phyloP scores from a whole-genome alignment of 2,329 filamentous ascomycete genomes.

The Cercospora berteroae region DNA sequence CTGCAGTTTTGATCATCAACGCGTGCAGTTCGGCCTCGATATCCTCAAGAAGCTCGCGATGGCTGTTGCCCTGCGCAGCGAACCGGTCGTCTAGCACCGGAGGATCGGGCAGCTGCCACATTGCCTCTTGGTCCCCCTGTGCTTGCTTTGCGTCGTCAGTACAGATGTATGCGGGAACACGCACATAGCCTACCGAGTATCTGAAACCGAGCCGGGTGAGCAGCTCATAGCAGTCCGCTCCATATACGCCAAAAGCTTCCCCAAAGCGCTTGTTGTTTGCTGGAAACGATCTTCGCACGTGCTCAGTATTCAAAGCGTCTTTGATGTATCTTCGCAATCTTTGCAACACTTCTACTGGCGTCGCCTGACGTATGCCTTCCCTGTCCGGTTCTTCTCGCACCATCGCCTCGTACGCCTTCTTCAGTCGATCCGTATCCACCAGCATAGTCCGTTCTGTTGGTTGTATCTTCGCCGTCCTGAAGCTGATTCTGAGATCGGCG shows the following conservation, averaged over 20 bases:
- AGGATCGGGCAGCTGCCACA: constrained; percentile 36
- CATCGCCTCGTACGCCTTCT: constrained; percentile 54
- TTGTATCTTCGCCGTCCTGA: constrained; percentile 54
- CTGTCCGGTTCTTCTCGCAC: constrained; percentile 54
- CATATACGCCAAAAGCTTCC: constrained; percentile 55
- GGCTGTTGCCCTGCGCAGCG: constrained; percentile 25
- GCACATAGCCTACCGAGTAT: constrained; percentile 29
- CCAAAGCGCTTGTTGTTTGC: constrained; percentile 63
- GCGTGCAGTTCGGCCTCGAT: constrained; percentile 57
- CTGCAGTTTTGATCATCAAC: constrained; percentile 46
- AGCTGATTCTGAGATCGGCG: constrained; percentile 52
- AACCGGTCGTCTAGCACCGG: constrained; percentile 23
- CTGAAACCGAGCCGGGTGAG: constrained; percentile 60
- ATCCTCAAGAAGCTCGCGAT: constrained; percentile 56
- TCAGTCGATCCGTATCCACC: constrained; percentile 53
- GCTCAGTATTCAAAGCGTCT: constrained; percentile 55
- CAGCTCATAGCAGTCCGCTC: constrained; percentile 57
- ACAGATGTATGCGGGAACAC: neutral
- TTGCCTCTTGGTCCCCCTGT: constrained; percentile 14
- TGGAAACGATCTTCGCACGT: constrained; percentile 55
- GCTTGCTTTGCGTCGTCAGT: constrained; percentile 4
- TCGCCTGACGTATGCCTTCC: constrained; percentile 52
- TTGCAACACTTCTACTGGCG: constrained; percentile 54
- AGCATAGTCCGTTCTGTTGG: constrained; percentile 52
- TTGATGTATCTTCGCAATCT: constrained; percentile 60